Evolutionary conservation across 1,139 yeast species (phyloP).

Genomic region (Saccharomycopsis phalli): DNA sequence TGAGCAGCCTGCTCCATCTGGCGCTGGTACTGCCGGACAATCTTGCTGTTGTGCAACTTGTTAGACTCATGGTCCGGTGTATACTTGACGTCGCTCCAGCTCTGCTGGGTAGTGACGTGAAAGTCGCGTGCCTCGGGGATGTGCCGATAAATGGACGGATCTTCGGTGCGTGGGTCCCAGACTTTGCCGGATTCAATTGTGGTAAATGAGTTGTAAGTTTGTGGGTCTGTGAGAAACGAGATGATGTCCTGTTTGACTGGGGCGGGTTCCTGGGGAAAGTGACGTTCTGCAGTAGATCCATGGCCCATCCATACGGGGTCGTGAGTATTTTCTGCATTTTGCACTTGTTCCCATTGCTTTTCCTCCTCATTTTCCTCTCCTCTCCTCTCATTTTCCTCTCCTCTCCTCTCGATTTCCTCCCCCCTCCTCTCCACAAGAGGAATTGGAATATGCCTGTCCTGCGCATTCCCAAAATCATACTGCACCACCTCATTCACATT

Average conservation of each 20-base stretch:
- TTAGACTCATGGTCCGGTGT: slow-evolving; percentile 3
- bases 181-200: slow-evolving; percentile 3
- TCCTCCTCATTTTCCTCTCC: not conserved
- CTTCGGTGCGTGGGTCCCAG: slow-evolving; percentile 16
- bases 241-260: slow-evolving; percentile 2
- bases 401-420: not conserved
- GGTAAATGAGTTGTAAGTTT: slow-evolving; percentile 13
- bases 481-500: slow-evolving; percentile 2
- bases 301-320: not conserved
- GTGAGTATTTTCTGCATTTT: not conserved
- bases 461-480: not conserved
- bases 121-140: slow-evolving; percentile 4
- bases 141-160: slow-evolving; percentile 4
- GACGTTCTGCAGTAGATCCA: slow-evolving; percentile 1
- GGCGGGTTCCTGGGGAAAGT: not conserved
- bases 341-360: not conserved
- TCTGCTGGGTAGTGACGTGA: not conserved
- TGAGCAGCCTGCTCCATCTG: not conserved
- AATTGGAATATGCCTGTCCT: slow-evolving; percentile 9
- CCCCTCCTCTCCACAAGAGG: not conserved
- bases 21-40: slow-evolving; percentile 1
- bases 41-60: slow-evolving; percentile 10
- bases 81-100: not conserved
- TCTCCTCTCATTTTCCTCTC: not conserved
- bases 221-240: slow-evolving; percentile 13